A percentile compares a stretch with the other conserved stretches of the same genome.
Conservation (phyloP, 306 rosid species). For the Canavalia ensiformis region DNA sequence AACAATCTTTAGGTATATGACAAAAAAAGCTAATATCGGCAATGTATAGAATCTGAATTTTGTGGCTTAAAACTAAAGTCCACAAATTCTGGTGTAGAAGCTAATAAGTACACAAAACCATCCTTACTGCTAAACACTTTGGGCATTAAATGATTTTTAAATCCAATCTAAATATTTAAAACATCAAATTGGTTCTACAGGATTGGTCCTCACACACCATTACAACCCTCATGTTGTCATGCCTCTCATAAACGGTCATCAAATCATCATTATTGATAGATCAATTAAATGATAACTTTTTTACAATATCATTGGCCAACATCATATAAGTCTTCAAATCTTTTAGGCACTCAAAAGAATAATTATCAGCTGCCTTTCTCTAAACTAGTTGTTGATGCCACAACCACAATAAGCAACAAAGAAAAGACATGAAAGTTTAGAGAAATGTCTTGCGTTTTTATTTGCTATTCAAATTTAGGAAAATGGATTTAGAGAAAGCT, state of each 20-base stretch:
- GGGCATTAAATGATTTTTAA: constrained; percentile 82
- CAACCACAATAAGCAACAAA: too few species aligned
- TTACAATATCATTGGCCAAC: constrained; percentile 62
- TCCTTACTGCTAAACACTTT: constrained; percentile 84
- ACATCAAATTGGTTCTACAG: constrained; percentile 84
- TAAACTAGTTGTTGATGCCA: too few species aligned
- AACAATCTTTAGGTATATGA: constrained; percentile 81
- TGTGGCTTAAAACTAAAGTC: constrained; percentile 87
- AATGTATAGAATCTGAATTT: constrained; percentile 90
- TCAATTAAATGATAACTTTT: constrained; percentile 70
- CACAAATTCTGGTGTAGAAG: constrained; percentile 91
- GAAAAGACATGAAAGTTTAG: too few species aligned
- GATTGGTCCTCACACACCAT: constrained; percentile 64
- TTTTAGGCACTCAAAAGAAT: constrained; percentile 16
- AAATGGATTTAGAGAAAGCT: too few species aligned
- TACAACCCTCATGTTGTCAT: constrained; percentile 80
- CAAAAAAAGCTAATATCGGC: constrained; percentile 87
- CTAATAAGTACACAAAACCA: constrained; percentile 81
- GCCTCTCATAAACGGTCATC: constrained; percentile 81
- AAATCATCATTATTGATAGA: constrained; percentile 69
- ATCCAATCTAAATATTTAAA: constrained; percentile 86
- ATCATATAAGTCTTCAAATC: constrained; percentile 54
- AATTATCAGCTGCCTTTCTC: too few species aligned
- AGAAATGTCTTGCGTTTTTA: too few species aligned
- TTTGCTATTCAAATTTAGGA: too few species aligned